A percentile compares a stretch with the other conserved stretches of the same genome.
Conservation (phyloP, 345 rosid genomes). For the Corchorus olitorius region DNA sequence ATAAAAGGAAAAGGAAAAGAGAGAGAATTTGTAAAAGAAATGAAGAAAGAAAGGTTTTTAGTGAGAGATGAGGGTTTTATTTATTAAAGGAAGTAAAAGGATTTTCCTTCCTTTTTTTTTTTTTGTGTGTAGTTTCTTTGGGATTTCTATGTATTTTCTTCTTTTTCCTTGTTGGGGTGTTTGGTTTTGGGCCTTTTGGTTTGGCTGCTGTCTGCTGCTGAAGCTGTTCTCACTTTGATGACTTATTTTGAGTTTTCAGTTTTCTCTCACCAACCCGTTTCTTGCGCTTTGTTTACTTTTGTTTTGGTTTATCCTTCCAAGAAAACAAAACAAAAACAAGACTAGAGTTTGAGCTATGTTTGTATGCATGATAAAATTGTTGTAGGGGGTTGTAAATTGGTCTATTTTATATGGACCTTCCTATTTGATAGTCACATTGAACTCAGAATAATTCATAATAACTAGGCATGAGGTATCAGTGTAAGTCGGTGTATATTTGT, state of each 20-base stretch:
- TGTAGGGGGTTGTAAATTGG: no score
- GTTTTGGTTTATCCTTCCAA: background rate
- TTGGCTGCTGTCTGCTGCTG: background rate
- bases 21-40: background rate
- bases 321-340: no score
- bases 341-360: no score
- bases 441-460: no score
- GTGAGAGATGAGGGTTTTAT: background rate
- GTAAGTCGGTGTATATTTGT: no score
- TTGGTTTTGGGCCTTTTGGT: background rate
- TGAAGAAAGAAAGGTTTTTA: background rate
- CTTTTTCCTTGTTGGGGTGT: background rate
- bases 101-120: background rate
- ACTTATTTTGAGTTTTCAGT: background rate
- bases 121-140: background rate
- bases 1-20: background rate
- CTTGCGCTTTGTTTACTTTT: background rate
- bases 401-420: no score
- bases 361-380: no score
- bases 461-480: no score
- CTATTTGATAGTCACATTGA: no score
- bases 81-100: background rate
- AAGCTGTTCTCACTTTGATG: constrained; percentile 11
- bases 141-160: background rate
- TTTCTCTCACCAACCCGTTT: constrained; percentile 5